phyloP scores from a whole-genome alignment of 2,329 filamentous ascomycete species.

The Verticillium nonalfalfae region DNA sequence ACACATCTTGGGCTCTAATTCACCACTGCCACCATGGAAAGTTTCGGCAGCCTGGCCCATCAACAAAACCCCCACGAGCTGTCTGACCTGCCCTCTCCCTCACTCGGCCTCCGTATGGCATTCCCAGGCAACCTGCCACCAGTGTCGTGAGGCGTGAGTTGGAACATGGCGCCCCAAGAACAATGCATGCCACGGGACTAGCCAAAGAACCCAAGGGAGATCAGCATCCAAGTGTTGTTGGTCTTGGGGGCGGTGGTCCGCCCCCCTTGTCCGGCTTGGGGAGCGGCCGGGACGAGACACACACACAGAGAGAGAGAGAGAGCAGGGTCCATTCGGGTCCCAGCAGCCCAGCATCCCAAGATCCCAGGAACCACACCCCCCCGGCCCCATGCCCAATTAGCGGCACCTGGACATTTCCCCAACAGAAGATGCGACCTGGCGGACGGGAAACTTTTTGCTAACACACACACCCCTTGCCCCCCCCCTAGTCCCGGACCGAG shows the following conservation, averaged over 20 bases:
- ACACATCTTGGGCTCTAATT: neutral
- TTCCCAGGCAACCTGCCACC: neutral
- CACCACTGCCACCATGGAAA: neutral
- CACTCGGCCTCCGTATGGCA: neutral
- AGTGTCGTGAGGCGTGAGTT: neutral
- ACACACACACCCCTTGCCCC: neutral
- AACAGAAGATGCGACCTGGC: conserved; percentile 1
- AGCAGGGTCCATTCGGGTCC: neutral
- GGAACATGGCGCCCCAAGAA: neutral
- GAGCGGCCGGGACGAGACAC: no score
- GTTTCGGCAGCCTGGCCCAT: neutral
- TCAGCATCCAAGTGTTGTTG: neutral
- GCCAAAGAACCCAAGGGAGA: neutral
- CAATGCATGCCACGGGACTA: neutral
- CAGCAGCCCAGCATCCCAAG: neutral
- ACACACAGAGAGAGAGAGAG: no score
- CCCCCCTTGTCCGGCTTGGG: neutral
- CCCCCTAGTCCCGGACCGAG: neutral
- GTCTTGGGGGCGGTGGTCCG: neutral
- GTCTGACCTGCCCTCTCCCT: neutral
- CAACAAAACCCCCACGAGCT: neutral
- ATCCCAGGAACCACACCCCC: neutral
- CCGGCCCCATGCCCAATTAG: conserved; percentile 1
- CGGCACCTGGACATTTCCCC: conserved; percentile 1
- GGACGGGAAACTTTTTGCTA: conserved; percentile 4